Evolutionary conservation across 768 basidiomycete species (phyloP).

Genomic region (Naematelia aurantialba): DNA sequence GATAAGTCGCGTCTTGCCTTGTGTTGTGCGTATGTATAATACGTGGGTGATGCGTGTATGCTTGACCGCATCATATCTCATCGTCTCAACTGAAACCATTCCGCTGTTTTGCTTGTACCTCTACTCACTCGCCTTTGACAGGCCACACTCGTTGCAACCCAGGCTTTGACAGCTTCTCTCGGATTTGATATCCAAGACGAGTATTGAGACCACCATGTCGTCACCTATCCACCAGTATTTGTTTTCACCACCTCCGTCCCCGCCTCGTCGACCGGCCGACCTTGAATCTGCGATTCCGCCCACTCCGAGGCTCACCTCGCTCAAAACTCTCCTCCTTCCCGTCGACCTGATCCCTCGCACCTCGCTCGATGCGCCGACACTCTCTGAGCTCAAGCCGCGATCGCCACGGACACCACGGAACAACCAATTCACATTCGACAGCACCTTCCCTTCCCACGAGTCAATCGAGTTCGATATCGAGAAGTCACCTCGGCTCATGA

Average conservation of each 20-base stretch:
- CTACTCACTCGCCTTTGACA: neutral
- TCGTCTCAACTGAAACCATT: neutral
- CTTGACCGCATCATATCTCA: neutral
- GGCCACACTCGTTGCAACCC: neutral
- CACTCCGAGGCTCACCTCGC: slow-evolving; percentile 18
- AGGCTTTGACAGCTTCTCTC: neutral
- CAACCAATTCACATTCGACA: slow-evolving; percentile 23
- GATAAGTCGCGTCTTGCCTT: neutral
- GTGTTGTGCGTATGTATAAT: neutral
- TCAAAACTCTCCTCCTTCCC: slow-evolving; percentile 21
- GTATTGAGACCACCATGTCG: slow-evolving; percentile 1
- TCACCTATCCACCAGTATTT: slow-evolving; percentile 9
- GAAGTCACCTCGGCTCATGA: slow-evolving; percentile 2
- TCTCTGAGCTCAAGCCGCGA: slow-evolving; percentile 18
- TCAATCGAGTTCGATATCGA: slow-evolving; percentile 12
- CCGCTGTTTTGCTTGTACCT: neutral
- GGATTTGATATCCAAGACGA: neutral
- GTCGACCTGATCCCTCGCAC: slow-evolving; percentile 20
- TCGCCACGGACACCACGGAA: slow-evolving; percentile 33
- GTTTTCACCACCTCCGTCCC: slow-evolving; percentile 8
- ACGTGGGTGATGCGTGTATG: neutral
- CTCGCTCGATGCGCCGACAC: slow-evolving; percentile 10
- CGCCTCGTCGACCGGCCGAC: slow-evolving; percentile 2
- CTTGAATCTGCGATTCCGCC: slow-evolving; percentile 1
- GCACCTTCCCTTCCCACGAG: slow-evolving; percentile 11